Conservation (phyloP, 495 filamentous ascomycete species). For the Aspergillus asperescens region DNA sequence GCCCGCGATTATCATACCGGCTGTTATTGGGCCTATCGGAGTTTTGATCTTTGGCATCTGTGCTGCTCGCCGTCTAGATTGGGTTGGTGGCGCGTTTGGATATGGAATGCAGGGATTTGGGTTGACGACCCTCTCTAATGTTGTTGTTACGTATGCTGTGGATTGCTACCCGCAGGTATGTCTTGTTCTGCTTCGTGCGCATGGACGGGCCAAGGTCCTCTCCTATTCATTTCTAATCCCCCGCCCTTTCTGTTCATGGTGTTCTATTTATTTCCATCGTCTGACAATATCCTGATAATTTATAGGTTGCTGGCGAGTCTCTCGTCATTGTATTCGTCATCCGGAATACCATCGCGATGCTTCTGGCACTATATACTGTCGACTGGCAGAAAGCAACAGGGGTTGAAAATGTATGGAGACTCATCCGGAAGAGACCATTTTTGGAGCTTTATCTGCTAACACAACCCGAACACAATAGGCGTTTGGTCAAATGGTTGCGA, state of each 20-base stretch:
- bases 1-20: slow-evolving; percentile 27
- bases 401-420: too few species aligned
- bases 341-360: slow-evolving; percentile 31
- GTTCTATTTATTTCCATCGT: too few species aligned
- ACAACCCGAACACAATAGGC: slow-evolving; percentile 23
- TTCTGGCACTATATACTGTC: slow-evolving; percentile 26
- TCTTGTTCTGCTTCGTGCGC: not conserved
- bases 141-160: slow-evolving; percentile 31
- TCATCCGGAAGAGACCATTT: too few species aligned
- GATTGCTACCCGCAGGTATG: slow-evolving; percentile 30
- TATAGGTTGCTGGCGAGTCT: slow-evolving; percentile 27
- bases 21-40: slow-evolving; percentile 24
- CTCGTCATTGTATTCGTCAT: slow-evolving; percentile 33
- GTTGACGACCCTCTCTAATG: slow-evolving; percentile 30
- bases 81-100: slow-evolving; percentile 31
- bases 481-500: slow-evolving; percentile 31
- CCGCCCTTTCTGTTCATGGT: too few species aligned
- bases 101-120: slow-evolving; percentile 35
- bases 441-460: too few species aligned
- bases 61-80: slow-evolving; percentile 25
- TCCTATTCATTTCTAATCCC: too few species aligned
- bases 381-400: too few species aligned
- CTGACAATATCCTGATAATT: too few species aligned
- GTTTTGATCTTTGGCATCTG: slow-evolving; percentile 30
- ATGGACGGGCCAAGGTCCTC: too few species aligned